These are phyloP conservation scores for Penicillium palitans DNA, from an alignment of 2,329 filamentous ascomycete species.

Conservation along the genomic window DNA sequence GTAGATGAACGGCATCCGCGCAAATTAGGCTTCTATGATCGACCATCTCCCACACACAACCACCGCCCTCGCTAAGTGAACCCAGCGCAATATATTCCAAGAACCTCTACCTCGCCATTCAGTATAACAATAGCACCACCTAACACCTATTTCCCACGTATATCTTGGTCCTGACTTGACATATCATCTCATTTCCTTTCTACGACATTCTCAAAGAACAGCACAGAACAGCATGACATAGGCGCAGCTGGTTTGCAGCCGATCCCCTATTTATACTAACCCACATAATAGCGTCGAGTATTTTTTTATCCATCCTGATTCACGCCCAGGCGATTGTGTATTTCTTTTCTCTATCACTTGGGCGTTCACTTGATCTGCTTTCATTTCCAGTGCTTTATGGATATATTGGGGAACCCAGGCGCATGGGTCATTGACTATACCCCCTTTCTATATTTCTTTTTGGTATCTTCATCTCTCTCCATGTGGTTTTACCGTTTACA, in stretches of 20 bases:
- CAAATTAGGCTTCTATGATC: neutral
- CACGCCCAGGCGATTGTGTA: neutral
- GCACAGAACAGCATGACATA: neutral
- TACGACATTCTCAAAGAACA: neutral
- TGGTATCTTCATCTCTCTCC: neutral
- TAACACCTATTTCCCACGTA: neutral
- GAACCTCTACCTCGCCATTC: neutral
- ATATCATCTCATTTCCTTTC: neutral
- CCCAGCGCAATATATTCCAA: neutral
- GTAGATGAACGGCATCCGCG: constrained; percentile 13
- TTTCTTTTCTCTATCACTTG: neutral
- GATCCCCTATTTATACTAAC: constrained; percentile 10
- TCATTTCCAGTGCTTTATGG: neutral
- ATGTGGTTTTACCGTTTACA: neutral
- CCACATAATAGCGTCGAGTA: constrained; percentile 3
- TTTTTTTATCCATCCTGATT: neutral
- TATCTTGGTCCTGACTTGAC: constrained; percentile 6
- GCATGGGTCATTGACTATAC: constrained; percentile 6
- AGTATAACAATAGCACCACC: neutral
- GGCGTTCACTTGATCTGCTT: neutral
- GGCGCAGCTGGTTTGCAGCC: constrained; percentile 9
- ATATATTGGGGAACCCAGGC: constrained; percentile 7
- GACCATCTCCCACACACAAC: neutral
- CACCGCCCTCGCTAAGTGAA: neutral
- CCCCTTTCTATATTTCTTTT: neutral